Evolutionary conservation across 1,284 basidiomycete genomes (phyloP).

Genomic region (Cryptococcus floricola): DNA sequence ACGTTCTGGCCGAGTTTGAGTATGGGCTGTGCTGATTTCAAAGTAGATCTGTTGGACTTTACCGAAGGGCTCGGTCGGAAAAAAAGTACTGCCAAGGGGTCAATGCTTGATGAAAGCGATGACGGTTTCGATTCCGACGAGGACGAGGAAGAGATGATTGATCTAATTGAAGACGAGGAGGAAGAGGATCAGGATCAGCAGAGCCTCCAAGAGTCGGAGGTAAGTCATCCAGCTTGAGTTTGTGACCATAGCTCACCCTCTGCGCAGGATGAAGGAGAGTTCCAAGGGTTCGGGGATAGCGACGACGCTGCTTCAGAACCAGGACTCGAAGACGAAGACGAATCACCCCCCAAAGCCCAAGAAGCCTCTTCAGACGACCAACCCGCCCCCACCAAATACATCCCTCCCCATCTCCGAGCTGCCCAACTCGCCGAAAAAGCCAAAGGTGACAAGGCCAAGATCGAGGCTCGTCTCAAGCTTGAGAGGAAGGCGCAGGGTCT

Average conservation of each 20-base stretch:
- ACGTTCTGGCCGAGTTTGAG: slow-evolving; percentile 48
- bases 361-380: slow-evolving; percentile 4
- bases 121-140: slow-evolving; percentile 8
- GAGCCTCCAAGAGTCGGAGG: slow-evolving; percentile 9
- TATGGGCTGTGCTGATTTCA: neutral
- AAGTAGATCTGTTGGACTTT: slow-evolving; percentile 53
- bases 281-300: neutral
- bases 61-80: slow-evolving; percentile 44
- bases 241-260: slow-evolving; percentile 1
- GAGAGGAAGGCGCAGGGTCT: slow-evolving; percentile 78
- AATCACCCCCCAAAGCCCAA: neutral
- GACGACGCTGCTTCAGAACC: neutral
- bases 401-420: slow-evolving; percentile 54
- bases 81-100: slow-evolving; percentile 16
- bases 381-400: slow-evolving; percentile 46
- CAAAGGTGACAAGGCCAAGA: slow-evolving; percentile 39
- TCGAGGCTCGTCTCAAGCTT: slow-evolving; percentile 63
- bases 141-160: slow-evolving; percentile 4
- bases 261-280: neutral
- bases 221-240: slow-evolving; percentile 4
- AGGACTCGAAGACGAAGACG: neutral
- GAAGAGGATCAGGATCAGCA: slow-evolving; percentile 18
- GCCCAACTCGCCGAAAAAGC: slow-evolving; percentile 44
- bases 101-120: slow-evolving; percentile 11
- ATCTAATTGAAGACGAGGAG: slow-evolving; percentile 3